Evolutionary conservation across 2,329 filamentous ascomycete species (phyloP), one percentile per base, ranked within the genome.

Genomic region (Chaetomium olivaceum): DNA sequence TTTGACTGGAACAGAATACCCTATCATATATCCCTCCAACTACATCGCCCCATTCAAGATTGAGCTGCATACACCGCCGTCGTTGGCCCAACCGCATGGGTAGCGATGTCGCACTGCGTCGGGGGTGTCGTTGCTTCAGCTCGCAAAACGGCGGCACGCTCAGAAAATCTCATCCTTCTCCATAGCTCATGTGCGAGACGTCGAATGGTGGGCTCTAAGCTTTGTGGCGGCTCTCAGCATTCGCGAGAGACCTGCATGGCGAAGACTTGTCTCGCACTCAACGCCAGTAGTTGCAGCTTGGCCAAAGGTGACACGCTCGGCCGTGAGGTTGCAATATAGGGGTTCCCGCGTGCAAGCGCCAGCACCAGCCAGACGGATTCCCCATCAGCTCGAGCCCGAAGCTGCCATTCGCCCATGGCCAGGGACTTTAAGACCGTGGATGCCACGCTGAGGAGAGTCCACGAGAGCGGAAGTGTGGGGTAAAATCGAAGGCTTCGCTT

Each of bases 281-380:
- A 52, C 8, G 50, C 25, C 27, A 12, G 33, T 23, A 7, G 21
- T 54, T 21, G 16, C 39, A 19, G 21, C 31, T 61, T 29, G 48
- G 5, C 19, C 51, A 12, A 52, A 21, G 36, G 65, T 64, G 65
- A 67, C 64, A 60, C 69, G 64, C 62, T 61, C 68, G 52, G 65
- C 36, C 56, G 63, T 67, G 64, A 68, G 70, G 70, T 72, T 71
- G 65, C 71, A 72, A 68, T 71, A 69, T 71, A 61, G 66, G 58
- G 59, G 65, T 59, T 61, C 52, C 56, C 64, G 46, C 61, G 33
- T 66, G 46, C 33, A 64, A 65, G 58, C 51, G 57, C 61, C 67
- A 66, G 65, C 62, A 57, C 70, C 70, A 68, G 58, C 61, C 59
- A 60, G 61, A 62, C 59, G 69, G 69, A 57, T 62, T 67, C 58